Evolutionary conservation across 257 asterid species (phyloP).

Genomic region (Salvia splendens): DNA sequence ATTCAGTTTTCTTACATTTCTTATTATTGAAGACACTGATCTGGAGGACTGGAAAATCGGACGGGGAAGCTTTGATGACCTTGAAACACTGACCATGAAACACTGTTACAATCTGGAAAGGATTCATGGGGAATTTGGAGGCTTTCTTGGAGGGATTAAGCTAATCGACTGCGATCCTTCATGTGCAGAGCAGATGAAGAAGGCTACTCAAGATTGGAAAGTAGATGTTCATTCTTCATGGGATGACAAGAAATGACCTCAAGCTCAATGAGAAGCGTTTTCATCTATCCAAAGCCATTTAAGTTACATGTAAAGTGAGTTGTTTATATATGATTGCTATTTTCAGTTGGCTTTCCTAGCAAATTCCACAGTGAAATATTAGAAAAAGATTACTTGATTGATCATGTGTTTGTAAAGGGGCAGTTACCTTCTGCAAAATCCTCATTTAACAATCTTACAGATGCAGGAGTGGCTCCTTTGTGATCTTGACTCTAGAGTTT

Average conservation of each 20-base stretch:
- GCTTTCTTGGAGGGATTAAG: neutral
- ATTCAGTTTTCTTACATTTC: constrained; percentile 12
- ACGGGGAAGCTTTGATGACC: neutral
- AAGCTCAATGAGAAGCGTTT: too few relatives aligned
- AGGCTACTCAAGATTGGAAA: constrained; percentile 1
- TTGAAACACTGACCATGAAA: constrained; percentile 14
- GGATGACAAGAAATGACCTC: neutral
- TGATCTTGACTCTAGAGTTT: neutral
- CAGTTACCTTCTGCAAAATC: neutral
- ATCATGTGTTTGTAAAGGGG: neutral
- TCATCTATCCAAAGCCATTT: too few relatives aligned
- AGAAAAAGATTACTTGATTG: neutral
- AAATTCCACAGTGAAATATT: neutral
- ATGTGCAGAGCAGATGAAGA: neutral
- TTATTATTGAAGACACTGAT: constrained; percentile 31
- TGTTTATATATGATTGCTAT: too few relatives aligned
- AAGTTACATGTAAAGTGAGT: too few relatives aligned
- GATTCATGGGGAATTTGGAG: constrained; percentile 14
- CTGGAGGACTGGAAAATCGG: constrained; percentile 22
- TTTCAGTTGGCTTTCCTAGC: too few relatives aligned
- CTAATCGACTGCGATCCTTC: neutral
- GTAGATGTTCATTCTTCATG: constrained; percentile 19
- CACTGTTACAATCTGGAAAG: constrained; percentile 26
- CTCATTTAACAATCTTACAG: neutral
- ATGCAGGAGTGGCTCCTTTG: neutral